Evolutionary conservation across 2,329 filamentous ascomycete species (phyloP), one percentile per base, ranked within the genome.

Genomic region (Phialophora expanda): DNA sequence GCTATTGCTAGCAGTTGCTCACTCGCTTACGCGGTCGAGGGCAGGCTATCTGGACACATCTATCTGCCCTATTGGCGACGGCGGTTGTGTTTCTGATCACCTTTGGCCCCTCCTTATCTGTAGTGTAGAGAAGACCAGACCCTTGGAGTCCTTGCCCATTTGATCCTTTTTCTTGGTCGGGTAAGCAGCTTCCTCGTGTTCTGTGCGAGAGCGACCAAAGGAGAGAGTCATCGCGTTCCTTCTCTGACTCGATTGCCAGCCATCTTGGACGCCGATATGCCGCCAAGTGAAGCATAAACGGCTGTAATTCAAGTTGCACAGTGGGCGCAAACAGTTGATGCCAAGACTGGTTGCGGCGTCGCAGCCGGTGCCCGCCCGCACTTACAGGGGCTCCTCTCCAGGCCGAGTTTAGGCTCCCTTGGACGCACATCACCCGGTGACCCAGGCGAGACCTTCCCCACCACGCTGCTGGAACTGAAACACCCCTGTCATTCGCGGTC

Each of bases 321-420:
- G 22, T n/a, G 6, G 44, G 46, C 22, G 41, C 48, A 53, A 28
- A 24, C 24, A 34, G 24, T 41, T 53, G 46, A 53, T 41, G 58
- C 58, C 58, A 61, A 61, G 58, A 61, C 30, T 53, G 53, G 48
- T 38, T 28, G 58, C 58, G 44, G 48, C 28, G 56, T 59, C 26
- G 14, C 28, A 46, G 56, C 34, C 53, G n/a, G 26, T 30, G 4
- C n/a, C 53, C n/a, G 53, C 26, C 56, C 24, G 48, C 26, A 32
- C 14, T 38, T 34, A 51, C 44, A 34, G 57, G 46, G 58, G 58
- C 46, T 41, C 46, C 46, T 53, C 46, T 32, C 30, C 12, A 20
- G 46, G 28, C 46, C 28, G 17, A 17, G 24, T 51, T 51, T 55
- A 34, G 53, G 26, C 26, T 20, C 20, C 53, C 53, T 28, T 41